Percentiles rank a stretch among this genome's conserved stretches.
phyloP scores from a whole-genome alignment of 2,329 filamentous ascomycete species.

The Monilinia fructigena region DNA sequence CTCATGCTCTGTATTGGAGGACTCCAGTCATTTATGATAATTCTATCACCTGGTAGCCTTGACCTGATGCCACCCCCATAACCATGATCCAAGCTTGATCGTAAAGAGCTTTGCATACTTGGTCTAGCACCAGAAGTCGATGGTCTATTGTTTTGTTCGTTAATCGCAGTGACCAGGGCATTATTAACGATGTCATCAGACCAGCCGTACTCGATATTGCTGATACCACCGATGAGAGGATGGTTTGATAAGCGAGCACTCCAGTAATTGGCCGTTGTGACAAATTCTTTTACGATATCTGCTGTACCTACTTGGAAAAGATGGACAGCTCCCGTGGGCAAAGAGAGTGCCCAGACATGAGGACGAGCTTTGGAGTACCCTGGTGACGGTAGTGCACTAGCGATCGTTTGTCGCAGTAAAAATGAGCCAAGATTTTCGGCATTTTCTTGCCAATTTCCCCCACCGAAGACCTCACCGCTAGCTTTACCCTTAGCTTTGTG shows the following conservation, averaged over 20 bases:
- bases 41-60: constrained; percentile 79
- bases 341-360: constrained; percentile 89
- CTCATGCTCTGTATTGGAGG: constrained; percentile 90
- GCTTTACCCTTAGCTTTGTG: constrained; percentile 61
- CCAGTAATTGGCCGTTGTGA: constrained; percentile 96
- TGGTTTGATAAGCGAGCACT: constrained; percentile 91
- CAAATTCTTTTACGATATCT: constrained; percentile 93
- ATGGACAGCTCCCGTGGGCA: constrained; percentile 91
- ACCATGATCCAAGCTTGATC: constrained; percentile 54
- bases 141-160: constrained; percentile 44
- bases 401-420: constrained; percentile 84
- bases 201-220: constrained; percentile 98
- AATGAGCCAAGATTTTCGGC: constrained; percentile 87
- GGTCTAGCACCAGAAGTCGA: constrained; percentile 37
- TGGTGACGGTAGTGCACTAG: constrained; percentile 82
- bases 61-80: constrained; percentile 39
- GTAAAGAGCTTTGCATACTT: constrained; percentile 58
- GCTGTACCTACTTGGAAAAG: constrained; percentile 97
- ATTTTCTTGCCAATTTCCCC: constrained; percentile 98
- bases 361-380: constrained; percentile 89
- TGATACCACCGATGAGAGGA: constrained; percentile 86
- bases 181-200: constrained; percentile 72
- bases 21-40: constrained; percentile 82
- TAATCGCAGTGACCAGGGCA: constrained; percentile 49
- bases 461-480: constrained; percentile 71